A percentile compares a stretch with the other conserved stretches of the same genome.
phyloP scores from a whole-genome alignment of 78 protist genomes.

The Anaeramoeba flamelloides region DNA sequence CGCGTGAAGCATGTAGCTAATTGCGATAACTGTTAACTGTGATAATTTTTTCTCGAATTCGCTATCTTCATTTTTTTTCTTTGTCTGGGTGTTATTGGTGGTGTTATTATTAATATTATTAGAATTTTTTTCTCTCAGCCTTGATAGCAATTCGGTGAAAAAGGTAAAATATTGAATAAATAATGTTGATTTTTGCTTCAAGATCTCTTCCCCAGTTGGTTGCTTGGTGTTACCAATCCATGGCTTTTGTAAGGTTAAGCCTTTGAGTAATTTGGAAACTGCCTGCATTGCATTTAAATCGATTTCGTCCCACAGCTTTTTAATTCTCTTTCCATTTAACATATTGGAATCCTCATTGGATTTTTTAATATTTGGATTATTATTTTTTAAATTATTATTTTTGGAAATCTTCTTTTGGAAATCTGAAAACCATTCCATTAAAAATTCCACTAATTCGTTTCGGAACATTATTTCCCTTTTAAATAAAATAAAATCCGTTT shows the following conservation, averaged over 20 bases:
- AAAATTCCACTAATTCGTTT: background rate
- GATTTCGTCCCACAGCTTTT: background rate
- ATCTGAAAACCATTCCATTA: background rate
- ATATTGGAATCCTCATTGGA: background rate
- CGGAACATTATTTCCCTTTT: constrained; percentile 28
- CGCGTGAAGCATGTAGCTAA: constrained; percentile 32
- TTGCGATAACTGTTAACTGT: constrained; percentile 20
- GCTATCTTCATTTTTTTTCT: background rate
- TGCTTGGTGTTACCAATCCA: background rate
- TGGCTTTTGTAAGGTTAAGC: background rate
- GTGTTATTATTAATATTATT: constrained; percentile 25
- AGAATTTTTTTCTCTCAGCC: constrained; percentile 3
- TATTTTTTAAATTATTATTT: background rate
- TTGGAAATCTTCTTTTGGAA: background rate
- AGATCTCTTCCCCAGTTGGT: constrained; percentile 6
- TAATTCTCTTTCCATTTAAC: background rate
- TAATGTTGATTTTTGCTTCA: constrained; percentile 10
- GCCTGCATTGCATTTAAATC: background rate
- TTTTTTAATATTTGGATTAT: background rate
- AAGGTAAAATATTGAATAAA: constrained; percentile 39
- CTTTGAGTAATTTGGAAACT: background rate
- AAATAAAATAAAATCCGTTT: constrained; percentile 26
- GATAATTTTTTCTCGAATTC: background rate
- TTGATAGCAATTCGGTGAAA: constrained; percentile 23
- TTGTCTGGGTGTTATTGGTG: no score